phyloP scores from a whole-genome alignment of 176 grass and related monocot genomes.

The Carex myosuroides region DNA sequence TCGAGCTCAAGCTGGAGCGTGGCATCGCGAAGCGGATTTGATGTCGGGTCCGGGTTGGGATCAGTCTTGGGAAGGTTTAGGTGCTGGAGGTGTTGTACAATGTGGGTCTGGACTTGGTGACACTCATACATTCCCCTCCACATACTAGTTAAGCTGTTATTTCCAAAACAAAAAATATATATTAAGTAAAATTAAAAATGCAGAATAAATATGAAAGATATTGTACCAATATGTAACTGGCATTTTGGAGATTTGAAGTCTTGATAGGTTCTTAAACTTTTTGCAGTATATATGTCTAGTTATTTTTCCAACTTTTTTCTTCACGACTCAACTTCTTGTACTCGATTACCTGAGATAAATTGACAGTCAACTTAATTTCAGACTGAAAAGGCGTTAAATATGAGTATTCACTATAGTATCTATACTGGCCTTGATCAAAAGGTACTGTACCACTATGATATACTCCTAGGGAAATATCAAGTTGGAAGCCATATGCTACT shows the following conservation, averaged over 20 bases:
- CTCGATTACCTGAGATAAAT: not conserved
- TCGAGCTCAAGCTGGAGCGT: slow-evolving; percentile 83
- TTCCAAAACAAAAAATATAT: slow-evolving; percentile 17
- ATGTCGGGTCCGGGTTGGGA: slow-evolving; percentile 58
- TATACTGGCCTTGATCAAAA: not conserved
- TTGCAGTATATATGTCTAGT: not conserved
- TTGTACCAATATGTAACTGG: not conserved
- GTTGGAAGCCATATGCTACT: not conserved
- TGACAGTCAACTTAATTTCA: not conserved
- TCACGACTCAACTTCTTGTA: not conserved
- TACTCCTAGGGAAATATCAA: not conserved
- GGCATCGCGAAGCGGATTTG: slow-evolving; percentile 66
- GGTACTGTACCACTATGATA: not conserved
- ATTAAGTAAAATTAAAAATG: slow-evolving; percentile 6
- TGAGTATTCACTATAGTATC: no score
- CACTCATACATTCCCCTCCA: slow-evolving; percentile 99
- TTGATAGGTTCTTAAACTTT: not conserved
- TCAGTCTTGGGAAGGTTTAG: slow-evolving; percentile 68
- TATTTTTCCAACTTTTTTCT: not conserved
- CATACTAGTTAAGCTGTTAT: slow-evolving; percentile 84
- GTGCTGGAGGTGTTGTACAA: slow-evolving; percentile 90
- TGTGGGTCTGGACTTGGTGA: slow-evolving; percentile 97
- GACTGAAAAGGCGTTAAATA: no score
- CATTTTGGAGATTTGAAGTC: not conserved
- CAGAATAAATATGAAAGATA: not conserved